These are phyloP conservation scores for Ogataea ganodermae DNA, from an alignment of 805 yeast genomes.

Conservation along the genomic window DNA sequence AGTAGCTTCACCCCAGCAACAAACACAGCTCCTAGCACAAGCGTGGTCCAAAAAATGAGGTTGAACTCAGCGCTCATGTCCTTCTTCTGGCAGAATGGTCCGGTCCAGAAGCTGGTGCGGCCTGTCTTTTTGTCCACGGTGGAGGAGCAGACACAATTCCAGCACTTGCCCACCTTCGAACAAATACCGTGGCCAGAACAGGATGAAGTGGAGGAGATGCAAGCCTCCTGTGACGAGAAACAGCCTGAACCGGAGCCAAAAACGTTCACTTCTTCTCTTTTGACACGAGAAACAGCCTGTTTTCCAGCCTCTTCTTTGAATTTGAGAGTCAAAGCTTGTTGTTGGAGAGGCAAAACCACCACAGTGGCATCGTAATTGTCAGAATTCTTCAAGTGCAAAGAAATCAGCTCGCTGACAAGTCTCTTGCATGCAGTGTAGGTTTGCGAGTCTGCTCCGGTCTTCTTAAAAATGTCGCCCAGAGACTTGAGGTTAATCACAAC, in stretches of 20 bases:
- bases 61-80: conserved; percentile 69
- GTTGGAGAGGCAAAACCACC: conserved; percentile 36
- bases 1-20: conserved; percentile 56
- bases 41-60: conserved; percentile 65
- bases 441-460: conserved; percentile 44
- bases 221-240: conserved; percentile 46
- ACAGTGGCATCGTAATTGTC: conserved; percentile 30
- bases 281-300: conserved; percentile 19
- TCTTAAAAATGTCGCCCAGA: conserved; percentile 42
- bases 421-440: conserved; percentile 43
- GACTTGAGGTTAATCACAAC: conserved; percentile 46
- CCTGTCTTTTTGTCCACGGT: conserved; percentile 42
- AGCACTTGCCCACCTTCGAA: conserved; percentile 43
- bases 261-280: conserved; percentile 25
- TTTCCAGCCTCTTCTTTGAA: conserved; percentile 14
- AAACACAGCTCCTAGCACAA: conserved; percentile 48
- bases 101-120: conserved; percentile 56
- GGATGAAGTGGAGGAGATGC: conserved; percentile 46
- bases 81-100: conserved; percentile 62
- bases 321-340: conserved; percentile 24
- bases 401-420: conserved; percentile 36
- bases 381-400: conserved; percentile 18
- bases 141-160: conserved; percentile 53
- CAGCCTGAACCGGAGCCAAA: conserved; percentile 29
- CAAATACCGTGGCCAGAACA: conserved; percentile 61